A percentile compares a stretch with the other conserved stretches of the same genome.
These are phyloP conservation scores for Podila clonocystis DNA, from an alignment of 192 early-diverging fungal genomes.

Conservation along the genomic window DNA sequence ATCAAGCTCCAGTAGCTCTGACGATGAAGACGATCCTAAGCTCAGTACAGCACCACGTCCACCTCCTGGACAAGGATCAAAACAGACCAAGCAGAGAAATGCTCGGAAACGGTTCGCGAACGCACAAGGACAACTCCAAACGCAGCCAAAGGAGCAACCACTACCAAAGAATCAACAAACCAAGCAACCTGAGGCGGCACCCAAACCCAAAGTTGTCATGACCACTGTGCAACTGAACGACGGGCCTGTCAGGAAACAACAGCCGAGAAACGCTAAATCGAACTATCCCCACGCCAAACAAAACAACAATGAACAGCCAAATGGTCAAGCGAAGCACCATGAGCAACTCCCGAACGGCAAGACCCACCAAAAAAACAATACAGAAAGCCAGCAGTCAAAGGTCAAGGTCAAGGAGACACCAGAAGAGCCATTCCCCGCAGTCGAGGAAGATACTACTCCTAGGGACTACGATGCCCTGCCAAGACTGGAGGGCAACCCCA, in stretches of 20 bases:
- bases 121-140: neutral
- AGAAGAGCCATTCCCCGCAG: neutral
- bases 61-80: neutral
- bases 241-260: neutral
- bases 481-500: neutral
- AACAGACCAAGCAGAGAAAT: slow-evolving; percentile 2
- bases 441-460: neutral
- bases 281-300: too few relatives aligned
- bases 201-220: slow-evolving; percentile 29
- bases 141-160: neutral
- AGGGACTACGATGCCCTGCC: slow-evolving; percentile 1
- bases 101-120: neutral
- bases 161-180: neutral
- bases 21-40: neutral
- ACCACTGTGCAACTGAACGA: slow-evolving; percentile 29
- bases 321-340: neutral
- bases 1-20: neutral
- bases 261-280: neutral
- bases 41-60: neutral
- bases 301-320: neutral
- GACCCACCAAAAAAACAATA: neutral
- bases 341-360: slow-evolving; percentile 3
- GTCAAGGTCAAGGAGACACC: neutral
- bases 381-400: neutral
- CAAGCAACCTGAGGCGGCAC: neutral